Base-by-base conservation (phyloP, 257 asterid genomes). In the Ligustrum vulgare region DNA sequence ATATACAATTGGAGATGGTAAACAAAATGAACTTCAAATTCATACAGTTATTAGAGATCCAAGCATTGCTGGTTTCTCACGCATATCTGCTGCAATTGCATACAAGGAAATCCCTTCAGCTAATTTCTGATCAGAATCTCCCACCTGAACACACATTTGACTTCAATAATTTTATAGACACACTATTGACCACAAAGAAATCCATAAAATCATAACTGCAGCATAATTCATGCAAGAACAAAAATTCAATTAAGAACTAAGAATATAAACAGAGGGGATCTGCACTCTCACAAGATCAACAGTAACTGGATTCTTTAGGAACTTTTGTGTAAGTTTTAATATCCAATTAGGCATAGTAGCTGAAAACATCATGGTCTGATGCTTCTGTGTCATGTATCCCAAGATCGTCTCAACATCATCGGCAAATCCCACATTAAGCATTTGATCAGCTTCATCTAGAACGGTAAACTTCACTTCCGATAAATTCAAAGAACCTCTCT, bases 281-380 rank as follows among this genome's bases (percentile, higher is more conserved):
- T 45, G 73, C 9, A 8, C 72, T 78, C 99, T 89, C 80, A 92
- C 99, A 71, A 92, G 97, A 83, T 94, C 99, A 75, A 94, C 82
- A 34, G 92, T 88, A 71, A 92, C n/a, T 8, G 98, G 99, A 71
- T 69, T 88, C 75, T 81, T 94, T 69, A 91, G 83, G 87, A 89
- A 92, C 87, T 85, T 94, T 78, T 89, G 94, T 9, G 98, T 89
- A 73, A 94, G 89, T 80, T 79, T 89, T 85, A 91, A 2, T 67
- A 94, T 94, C 99, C 99, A 94, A 67, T 78, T 79, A 5, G 99
- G 99, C 99, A 94, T 92, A 22, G 99, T 94, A 68, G 98, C 99
- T 25, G 99, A 94, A 84, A 94, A 94, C 99, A 94, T 88, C 99
- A 92, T 78, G n/a, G 97, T 94, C 83, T 92, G 99, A 83, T 91